Percentiles rank a stretch among this genome's conserved stretches.
phyloP scores from a whole-genome alignment of 2,329 filamentous ascomycete genomes.

The Paecilomyces niveus region DNA sequence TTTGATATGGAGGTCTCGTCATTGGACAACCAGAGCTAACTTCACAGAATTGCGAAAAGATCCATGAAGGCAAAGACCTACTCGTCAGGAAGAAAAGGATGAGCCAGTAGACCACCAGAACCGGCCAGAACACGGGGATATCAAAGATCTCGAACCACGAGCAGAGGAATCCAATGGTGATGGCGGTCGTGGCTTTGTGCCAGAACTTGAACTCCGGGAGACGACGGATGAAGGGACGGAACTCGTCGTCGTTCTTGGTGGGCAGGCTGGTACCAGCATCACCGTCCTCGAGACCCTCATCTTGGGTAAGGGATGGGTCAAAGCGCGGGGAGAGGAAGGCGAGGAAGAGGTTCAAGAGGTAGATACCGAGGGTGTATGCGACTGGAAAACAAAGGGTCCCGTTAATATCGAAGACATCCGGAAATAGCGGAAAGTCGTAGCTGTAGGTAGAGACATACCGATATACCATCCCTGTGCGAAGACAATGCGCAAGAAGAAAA shows the following conservation, averaged over 20 bases:
- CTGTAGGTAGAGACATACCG: slow-evolving; percentile 49
- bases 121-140: slow-evolving; percentile 97
- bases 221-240: slow-evolving; percentile 90
- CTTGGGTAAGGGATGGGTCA: slow-evolving; percentile 89
- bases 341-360: slow-evolving; percentile 97
- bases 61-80: slow-evolving; percentile 43
- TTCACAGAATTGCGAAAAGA: too few relatives aligned
- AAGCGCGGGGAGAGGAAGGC: slow-evolving; percentile 98
- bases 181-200: slow-evolving; percentile 87
- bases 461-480: slow-evolving; percentile 98
- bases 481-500: slow-evolving; percentile 87
- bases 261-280: slow-evolving; percentile 67
- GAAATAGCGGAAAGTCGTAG: neutral
- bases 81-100: slow-evolving; percentile 94
- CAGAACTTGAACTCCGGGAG: slow-evolving; percentile 99
- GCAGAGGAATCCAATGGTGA: slow-evolving; percentile 76
- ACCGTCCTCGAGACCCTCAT: slow-evolving; percentile 95
- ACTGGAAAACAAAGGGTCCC: slow-evolving; percentile 46
- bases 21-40: slow-evolving; percentile 4
- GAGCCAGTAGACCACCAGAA: slow-evolving; percentile 97
- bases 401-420: neutral
- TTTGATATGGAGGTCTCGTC: slow-evolving; percentile 2
- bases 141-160: slow-evolving; percentile 93
- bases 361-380: slow-evolving; percentile 95
- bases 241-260: slow-evolving; percentile 95